Evolutionary conservation across 2,329 filamentous ascomycete genomes (phyloP).

Genomic region (Botrytis fragariae): DNA sequence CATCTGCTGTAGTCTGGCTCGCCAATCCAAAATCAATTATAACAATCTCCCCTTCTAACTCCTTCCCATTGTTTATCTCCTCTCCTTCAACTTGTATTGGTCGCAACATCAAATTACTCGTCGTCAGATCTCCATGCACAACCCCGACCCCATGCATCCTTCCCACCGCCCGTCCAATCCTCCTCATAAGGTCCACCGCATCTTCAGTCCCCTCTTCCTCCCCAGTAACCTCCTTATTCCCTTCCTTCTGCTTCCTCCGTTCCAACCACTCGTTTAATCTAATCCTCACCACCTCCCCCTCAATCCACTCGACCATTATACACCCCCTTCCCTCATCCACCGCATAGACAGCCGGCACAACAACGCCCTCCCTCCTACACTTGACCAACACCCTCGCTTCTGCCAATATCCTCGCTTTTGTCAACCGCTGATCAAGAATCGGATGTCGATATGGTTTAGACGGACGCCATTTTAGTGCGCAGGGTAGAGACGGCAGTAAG

Average conservation of each 20-base stretch:
- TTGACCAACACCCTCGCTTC: slow-evolving; percentile 84
- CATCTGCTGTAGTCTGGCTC: slow-evolving; percentile 75
- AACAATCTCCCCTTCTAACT: slow-evolving; percentile 72
- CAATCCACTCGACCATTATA: slow-evolving; percentile 83
- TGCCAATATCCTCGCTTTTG: slow-evolving; percentile 79
- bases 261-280: slow-evolving; percentile 68
- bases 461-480: slow-evolving; percentile 87
- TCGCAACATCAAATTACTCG: slow-evolving; percentile 89
- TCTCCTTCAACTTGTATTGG: slow-evolving; percentile 23
- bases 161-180: slow-evolving; percentile 70
- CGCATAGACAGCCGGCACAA: slow-evolving; percentile 78
- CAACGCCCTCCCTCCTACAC: slow-evolving; percentile 73
- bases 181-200: slow-evolving; percentile 62
- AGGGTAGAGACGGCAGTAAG: slow-evolving; percentile 63
- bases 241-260: slow-evolving; percentile 35
- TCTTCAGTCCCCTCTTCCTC: slow-evolving; percentile 47
- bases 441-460: slow-evolving; percentile 91
- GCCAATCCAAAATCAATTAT: slow-evolving; percentile 95
- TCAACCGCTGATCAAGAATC: slow-evolving; percentile 81
- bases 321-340: slow-evolving; percentile 63
- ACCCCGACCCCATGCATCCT: slow-evolving; percentile 79
- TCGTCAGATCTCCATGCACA: slow-evolving; percentile 93
- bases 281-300: slow-evolving; percentile 67
- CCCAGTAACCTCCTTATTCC: slow-evolving; percentile 24
- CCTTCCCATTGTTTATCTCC: slow-evolving; percentile 27